Conservation (phyloP, 2,329 filamentous ascomycete species). For the Penicillium sp. region DNA sequence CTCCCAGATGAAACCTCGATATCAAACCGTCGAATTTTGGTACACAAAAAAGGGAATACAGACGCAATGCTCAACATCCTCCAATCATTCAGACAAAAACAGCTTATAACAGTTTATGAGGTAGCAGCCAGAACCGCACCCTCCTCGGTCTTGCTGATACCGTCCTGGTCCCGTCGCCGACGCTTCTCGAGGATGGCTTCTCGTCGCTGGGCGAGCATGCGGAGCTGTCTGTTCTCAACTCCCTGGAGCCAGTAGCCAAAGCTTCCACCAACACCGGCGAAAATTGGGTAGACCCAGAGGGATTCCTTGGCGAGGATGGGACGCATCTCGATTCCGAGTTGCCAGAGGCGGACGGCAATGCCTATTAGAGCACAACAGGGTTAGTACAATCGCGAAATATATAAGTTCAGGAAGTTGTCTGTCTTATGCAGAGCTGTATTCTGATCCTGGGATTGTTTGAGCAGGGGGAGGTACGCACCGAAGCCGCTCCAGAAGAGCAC, state of each 20-base stretch:
- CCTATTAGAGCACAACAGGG: slow-evolving; percentile 50
- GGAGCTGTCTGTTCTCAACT: slow-evolving; percentile 76
- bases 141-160: slow-evolving; percentile 34
- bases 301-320: slow-evolving; percentile 80
- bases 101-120: slow-evolving; percentile 33
- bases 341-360: slow-evolving; percentile 87
- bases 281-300: slow-evolving; percentile 88
- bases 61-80: slow-evolving; percentile 17
- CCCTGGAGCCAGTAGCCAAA: slow-evolving; percentile 97
- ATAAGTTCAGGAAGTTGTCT: neutral
- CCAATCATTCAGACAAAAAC: slow-evolving; percentile 10
- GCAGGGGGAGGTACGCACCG: slow-evolving; percentile 57
- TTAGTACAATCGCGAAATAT: slow-evolving; percentile 7
- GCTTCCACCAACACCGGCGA: slow-evolving; percentile 75
- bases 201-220: slow-evolving; percentile 72
- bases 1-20: slow-evolving; percentile 17
- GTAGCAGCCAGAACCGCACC: slow-evolving; percentile 34
- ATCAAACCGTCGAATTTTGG: slow-evolving; percentile 32
- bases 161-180: slow-evolving; percentile 66
- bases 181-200: slow-evolving; percentile 82
- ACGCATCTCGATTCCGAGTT: slow-evolving; percentile 97
- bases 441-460: neutral
- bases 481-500: slow-evolving; percentile 63
- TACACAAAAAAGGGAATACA: slow-evolving; percentile 25
- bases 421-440: neutral